Evolutionary conservation across 257 asterid species (phyloP), one percentile per base, ranked within the genome.

Genomic region (Fraxinus americana): DNA sequence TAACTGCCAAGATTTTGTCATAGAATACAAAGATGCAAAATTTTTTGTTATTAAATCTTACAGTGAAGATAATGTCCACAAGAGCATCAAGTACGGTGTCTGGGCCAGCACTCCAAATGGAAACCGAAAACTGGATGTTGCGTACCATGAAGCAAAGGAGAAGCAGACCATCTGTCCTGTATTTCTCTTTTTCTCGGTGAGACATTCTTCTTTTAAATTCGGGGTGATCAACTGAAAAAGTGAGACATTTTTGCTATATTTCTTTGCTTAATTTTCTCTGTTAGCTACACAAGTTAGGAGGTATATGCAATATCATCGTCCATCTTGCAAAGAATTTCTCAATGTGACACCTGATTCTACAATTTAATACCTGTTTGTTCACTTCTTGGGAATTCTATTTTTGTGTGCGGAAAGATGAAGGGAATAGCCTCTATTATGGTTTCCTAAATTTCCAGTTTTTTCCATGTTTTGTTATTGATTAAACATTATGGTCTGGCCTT

Each of bases 21-120:
- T 93, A 0, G 93, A 91, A 78, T 86, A 88, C 77, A 95, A 92
- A 75, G 84, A 74, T 59, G 97, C 97, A 39, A 96, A 92, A 71
- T 96, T 96, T 77, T 93, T 92, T 75, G 97, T 96, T 63, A 96
- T 96, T 9, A 96, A 96, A 87, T 96, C 99, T 82, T 96, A 93
- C 88, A 96, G 97, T 30, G 99, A 96, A 80, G 99, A 96, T 81
- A 96, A 96, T 82, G 88, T 96, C 83, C 99, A 96, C 83, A 93
- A 90, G 82, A 96, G 99, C 84, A 94, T 96, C 68, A 96, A 96
- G 80, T 96, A 96, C 81, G 87, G 85, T 38, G 89, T 92, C 74
- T 96, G 99, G 99, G 94, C 99, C 68, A 96, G 99, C 89, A 96
- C 99, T 10, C 92, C 97, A n/a, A 96, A 91, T 76, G 99, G 99